Evolutionary conservation across 1,284 basidiomycete species (phyloP).

Genomic region (Ceratobasidium sp.): DNA sequence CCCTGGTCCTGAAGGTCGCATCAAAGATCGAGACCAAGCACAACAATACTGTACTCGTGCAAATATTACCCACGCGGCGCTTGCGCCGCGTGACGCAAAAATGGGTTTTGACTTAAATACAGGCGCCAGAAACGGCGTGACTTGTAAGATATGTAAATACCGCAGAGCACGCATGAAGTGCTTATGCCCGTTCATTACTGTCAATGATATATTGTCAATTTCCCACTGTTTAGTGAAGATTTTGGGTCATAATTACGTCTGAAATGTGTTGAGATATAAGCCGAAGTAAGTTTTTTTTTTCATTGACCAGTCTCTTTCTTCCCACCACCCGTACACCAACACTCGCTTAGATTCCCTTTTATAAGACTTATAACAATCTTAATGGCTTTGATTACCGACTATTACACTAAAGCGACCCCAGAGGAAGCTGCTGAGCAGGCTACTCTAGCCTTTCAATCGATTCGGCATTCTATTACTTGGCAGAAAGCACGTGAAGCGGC

Average conservation of each 20-base stretch:
- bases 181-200: no score
- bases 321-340: background rate
- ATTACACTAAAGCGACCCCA: background rate
- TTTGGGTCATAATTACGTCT: no score
- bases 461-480: background rate
- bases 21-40: constrained; percentile 6
- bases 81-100: constrained; percentile 15
- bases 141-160: no score
- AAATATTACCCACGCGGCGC: constrained; percentile 30
- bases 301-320: constrained; percentile 2
- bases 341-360: background rate
- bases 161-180: no score
- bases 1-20: background rate
- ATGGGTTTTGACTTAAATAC: constrained; percentile 15
- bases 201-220: no score
- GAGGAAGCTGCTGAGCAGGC: constrained; percentile 16
- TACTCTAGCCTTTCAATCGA: background rate
- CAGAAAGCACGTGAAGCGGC: background rate
- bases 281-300: background rate
- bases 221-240: no score
- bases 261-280: no score
- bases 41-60: constrained; percentile 14
- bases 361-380: no score
- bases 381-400: constrained; percentile 1
- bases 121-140: background rate